Evolutionary conservation across 2,329 filamentous ascomycete genomes (phyloP).

Genomic region (Fusarium subglutinans): DNA sequence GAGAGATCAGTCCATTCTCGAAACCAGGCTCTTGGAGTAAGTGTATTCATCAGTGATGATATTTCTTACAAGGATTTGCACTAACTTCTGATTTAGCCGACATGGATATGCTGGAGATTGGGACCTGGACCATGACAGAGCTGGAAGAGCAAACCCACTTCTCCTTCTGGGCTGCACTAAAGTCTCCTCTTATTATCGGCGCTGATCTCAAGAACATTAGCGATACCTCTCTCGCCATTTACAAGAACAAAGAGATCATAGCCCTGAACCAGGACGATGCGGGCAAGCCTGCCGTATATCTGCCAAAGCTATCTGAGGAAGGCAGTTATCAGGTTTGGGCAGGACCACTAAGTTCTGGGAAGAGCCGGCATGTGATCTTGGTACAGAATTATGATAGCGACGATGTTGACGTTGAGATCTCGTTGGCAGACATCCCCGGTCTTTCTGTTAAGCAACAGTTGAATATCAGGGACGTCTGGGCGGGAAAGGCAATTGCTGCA

Average conservation of each 20-base stretch:
- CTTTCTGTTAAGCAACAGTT: background rate
- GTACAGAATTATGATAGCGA: background rate
- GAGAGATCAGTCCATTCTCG: background rate
- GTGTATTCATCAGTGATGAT: fast-evolving
- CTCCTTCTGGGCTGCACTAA: background rate
- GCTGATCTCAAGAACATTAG: background rate
- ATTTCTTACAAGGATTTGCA: background rate
- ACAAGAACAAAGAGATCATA: background rate
- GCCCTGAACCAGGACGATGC: background rate
- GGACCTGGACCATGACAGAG: background rate
- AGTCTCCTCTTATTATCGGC: background rate
- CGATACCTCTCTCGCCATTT: background rate
- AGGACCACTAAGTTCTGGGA: background rate
- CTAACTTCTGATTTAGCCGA: background rate
- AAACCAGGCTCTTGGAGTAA: background rate
- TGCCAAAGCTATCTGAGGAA: background rate
- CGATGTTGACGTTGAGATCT: background rate
- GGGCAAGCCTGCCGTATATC: background rate
- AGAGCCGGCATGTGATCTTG: background rate
- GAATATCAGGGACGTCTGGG: background rate
- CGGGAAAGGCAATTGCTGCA: background rate
- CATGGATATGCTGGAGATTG: background rate
- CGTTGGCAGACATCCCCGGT: background rate
- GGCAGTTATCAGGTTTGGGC: background rate
- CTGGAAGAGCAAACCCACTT: background rate